Evolutionary conservation across 768 basidiomycete genomes (phyloP).

Genomic region (Russula sp.): DNA sequence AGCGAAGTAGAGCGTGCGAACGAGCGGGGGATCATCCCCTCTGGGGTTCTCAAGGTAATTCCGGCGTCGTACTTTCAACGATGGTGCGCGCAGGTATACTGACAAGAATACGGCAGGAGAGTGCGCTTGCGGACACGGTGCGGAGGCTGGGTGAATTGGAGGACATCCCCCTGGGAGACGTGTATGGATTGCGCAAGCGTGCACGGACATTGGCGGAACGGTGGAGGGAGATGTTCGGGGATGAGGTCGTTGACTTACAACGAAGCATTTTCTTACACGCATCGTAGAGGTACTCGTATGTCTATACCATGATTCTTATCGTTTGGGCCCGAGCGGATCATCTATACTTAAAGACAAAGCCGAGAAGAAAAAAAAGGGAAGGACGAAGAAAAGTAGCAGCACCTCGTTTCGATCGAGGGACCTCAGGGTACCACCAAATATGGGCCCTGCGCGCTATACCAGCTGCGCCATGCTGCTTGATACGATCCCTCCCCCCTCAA

Average conservation of each 20-base stretch:
- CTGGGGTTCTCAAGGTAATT: slow-evolving; percentile 12
- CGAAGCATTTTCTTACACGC: background rate
- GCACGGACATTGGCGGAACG: slow-evolving; percentile 13
- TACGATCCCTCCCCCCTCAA: background rate
- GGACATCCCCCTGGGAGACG: slow-evolving; percentile 5
- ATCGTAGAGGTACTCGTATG: background rate
- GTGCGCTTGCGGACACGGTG: slow-evolving; percentile 15
- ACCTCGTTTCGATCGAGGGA: slow-evolving; percentile 33
- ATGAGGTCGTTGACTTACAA: slow-evolving; percentile 14
- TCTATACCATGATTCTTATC: background rate
- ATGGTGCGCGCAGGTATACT: background rate
- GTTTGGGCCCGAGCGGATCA: background rate
- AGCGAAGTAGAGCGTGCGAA: slow-evolving; percentile 2
- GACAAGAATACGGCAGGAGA: slow-evolving; percentile 4
- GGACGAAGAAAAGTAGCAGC: slow-evolving; percentile 25
- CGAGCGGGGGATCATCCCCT: background rate
- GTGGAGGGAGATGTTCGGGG: slow-evolving; percentile 13
- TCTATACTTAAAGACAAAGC: background rate
- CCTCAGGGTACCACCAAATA: slow-evolving; percentile 30
- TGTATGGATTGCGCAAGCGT: slow-evolving; percentile 3
- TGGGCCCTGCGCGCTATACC: slow-evolving; percentile 26
- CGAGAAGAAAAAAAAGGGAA: background rate
- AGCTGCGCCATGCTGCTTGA: slow-evolving; percentile 31
- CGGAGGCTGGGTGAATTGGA: slow-evolving; percentile 14
- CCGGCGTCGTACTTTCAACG: background rate